These are phyloP conservation scores for Helianthus annuus DNA, from an alignment of 129 eudicot genomes.

Conservation along the genomic window DNA sequence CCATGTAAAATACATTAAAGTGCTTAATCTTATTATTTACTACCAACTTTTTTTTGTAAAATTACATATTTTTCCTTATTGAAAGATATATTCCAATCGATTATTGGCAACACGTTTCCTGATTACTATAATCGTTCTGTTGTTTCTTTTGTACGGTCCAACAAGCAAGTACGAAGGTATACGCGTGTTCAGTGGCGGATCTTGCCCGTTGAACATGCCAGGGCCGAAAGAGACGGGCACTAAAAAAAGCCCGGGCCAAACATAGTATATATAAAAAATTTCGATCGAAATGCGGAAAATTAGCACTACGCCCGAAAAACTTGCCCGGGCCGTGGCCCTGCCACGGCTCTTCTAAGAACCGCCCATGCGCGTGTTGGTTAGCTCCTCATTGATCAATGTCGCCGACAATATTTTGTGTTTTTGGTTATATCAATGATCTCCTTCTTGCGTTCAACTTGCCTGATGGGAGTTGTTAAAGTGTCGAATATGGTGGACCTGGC, in stretches of 20 bases:
- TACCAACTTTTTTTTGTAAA: slow-evolving; percentile 13
- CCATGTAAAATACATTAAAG: slow-evolving; percentile 23
- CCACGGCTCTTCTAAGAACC: too few relatives aligned
- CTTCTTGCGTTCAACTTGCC: too few relatives aligned
- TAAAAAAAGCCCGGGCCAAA: too few relatives aligned
- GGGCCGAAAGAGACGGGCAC: too few relatives aligned
- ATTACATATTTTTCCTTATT: slow-evolving; percentile 18
- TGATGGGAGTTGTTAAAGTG: too few relatives aligned
- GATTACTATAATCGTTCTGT: not conserved
- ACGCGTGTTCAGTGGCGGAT: too few relatives aligned
- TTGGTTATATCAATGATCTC: not conserved
- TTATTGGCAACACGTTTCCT: slow-evolving; percentile 10
- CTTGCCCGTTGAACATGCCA: too few relatives aligned
- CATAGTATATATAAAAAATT: too few relatives aligned
- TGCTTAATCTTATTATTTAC: not conserved
- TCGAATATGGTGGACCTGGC: too few relatives aligned
- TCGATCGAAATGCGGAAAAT: too few relatives aligned
- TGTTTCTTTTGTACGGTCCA: not conserved
- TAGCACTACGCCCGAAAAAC: too few relatives aligned
- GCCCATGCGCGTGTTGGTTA: slow-evolving; percentile 6
- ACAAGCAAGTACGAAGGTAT: not conserved
- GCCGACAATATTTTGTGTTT: not conserved
- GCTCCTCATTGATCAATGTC: not conserved
- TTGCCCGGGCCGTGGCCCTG: too few relatives aligned
- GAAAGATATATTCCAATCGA: slow-evolving; percentile 17